Percentiles rank a stretch among this genome's conserved stretches.
Evolutionary conservation across 768 basidiomycete species (phyloP).

Genomic region (Galerina marginata): DNA sequence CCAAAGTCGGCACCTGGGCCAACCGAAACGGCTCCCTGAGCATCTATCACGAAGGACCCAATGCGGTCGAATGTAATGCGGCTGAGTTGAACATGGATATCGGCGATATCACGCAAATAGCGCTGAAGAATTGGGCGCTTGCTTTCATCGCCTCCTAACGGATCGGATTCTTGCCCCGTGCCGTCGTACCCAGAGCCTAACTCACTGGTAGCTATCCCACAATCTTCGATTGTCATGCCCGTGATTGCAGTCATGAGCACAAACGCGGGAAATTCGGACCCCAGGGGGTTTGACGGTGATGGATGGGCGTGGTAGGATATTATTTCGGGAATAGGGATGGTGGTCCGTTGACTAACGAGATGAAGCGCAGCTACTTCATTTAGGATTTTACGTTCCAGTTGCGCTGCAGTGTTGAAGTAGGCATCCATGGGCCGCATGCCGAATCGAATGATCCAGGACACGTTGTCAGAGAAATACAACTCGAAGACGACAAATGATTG

Average conservation of each 20-base stretch:
- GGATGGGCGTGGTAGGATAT: slow-evolving; percentile 41
- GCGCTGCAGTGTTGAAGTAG: slow-evolving; percentile 47
- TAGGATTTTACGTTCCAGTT: slow-evolving; percentile 48
- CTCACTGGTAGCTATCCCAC: slow-evolving; percentile 43
- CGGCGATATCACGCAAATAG: slow-evolving; percentile 46
- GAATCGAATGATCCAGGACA: slow-evolving; percentile 47
- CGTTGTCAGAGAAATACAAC: slow-evolving; percentile 35
- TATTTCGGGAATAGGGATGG: slow-evolving; percentile 45
- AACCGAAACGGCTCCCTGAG: slow-evolving; percentile 38
- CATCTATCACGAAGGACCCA: slow-evolving; percentile 43
- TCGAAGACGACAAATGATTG: slow-evolving; percentile 47
- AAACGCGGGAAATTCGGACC: slow-evolving; percentile 43
- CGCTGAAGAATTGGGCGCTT: slow-evolving; percentile 41
- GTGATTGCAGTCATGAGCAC: slow-evolving; percentile 47
- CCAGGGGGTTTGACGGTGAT: slow-evolving; percentile 41
- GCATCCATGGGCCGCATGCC: slow-evolving; percentile 46
- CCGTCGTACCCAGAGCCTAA: slow-evolving; percentile 27
- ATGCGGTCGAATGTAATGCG: slow-evolving; percentile 45
- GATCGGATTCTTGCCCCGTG: slow-evolving; percentile 29
- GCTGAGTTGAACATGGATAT: slow-evolving; percentile 46
- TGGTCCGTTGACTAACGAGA: slow-evolving; percentile 44
- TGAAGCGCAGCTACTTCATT: slow-evolving; percentile 49
- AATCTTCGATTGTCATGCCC: slow-evolving; percentile 47
- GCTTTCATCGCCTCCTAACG: slow-evolving; percentile 38
- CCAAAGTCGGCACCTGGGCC: slow-evolving; percentile 49